Conservation (phyloP, 164 flowering plant genomes). For the Platanus orientalis region DNA sequence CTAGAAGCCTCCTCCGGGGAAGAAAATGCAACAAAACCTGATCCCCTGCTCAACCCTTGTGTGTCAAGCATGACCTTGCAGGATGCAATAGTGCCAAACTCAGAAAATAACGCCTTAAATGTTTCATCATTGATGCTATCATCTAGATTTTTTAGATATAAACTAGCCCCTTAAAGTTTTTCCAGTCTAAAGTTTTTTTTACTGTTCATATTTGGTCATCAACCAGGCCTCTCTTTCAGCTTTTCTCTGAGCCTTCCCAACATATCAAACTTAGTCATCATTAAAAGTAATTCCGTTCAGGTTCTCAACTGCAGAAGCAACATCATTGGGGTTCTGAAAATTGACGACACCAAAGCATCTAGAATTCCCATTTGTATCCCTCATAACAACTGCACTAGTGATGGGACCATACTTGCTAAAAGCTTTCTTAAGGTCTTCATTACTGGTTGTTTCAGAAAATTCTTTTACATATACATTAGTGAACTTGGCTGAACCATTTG, state of each 20-base stretch:
- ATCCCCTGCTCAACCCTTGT: slow-evolving; percentile 64
- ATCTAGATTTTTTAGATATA: slow-evolving; percentile 79
- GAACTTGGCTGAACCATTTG: slow-evolving; percentile 44
- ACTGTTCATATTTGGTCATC: slow-evolving; percentile 62
- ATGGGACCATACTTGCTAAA: slow-evolving; percentile 57
- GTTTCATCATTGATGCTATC: slow-evolving; percentile 57
- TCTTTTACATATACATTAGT: slow-evolving; percentile 84
- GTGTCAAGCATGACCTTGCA: slow-evolving; percentile 71
- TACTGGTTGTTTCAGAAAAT: slow-evolving; percentile 47
- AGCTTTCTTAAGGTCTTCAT: slow-evolving; percentile 56
- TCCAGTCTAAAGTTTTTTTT: slow-evolving; percentile 55
- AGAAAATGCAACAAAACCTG: slow-evolving; percentile 79
- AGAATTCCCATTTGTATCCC: slow-evolving; percentile 59
- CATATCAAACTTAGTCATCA: slow-evolving; percentile 60
- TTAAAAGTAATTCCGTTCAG: slow-evolving; percentile 44
- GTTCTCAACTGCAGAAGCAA: slow-evolving; percentile 62
- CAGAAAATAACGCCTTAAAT: slow-evolving; percentile 58
- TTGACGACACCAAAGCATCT: slow-evolving; percentile 80
- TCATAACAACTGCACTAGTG: slow-evolving; percentile 70
- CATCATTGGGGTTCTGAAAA: slow-evolving; percentile 56
- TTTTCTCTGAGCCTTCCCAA: slow-evolving; percentile 73
- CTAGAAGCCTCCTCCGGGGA: slow-evolving; percentile 63
- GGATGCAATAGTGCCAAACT: slow-evolving; percentile 67
- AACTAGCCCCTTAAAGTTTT: slow-evolving; percentile 63
- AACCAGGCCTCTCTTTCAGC: slow-evolving; percentile 70